Evolutionary conservation across 345 rosid genomes (phyloP).

Genomic region (Linum tenue): DNA sequence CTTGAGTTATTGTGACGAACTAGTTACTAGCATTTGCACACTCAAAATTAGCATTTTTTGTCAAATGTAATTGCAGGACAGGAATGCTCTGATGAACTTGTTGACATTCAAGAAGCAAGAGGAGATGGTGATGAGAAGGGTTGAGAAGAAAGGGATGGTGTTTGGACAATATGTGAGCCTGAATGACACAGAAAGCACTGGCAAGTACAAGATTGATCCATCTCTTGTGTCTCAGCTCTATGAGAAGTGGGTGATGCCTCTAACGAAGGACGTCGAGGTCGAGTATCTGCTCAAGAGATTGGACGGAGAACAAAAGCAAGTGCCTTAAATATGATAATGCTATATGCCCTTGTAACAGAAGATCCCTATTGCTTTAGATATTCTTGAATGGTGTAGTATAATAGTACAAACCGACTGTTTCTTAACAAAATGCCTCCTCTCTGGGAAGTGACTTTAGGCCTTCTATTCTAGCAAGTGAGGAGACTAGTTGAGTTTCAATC

Average conservation of each 20-base stretch:
- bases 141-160: conserved; percentile 57
- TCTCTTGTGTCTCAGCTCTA: conserved; percentile 52
- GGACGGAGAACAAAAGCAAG: conserved; percentile 27
- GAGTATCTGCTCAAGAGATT: conserved; percentile 78
- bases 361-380: too few species aligned
- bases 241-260: conserved; percentile 76
- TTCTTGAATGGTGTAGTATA: too few species aligned
- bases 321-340: too few species aligned
- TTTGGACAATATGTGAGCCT: conserved; percentile 58
- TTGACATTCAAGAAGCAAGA: conserved; percentile 62
- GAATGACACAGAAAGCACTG: conserved; percentile 6
- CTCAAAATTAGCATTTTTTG: too few species aligned
- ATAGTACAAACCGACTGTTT: too few species aligned
- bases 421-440: too few species aligned
- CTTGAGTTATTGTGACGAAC: too few species aligned
- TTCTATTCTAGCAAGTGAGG: too few species aligned
- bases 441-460: too few species aligned
- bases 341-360: too few species aligned
- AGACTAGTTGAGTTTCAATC: too few species aligned
- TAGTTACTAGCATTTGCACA: too few species aligned
- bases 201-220: conserved; percentile 56
- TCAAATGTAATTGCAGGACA: conserved; percentile 34
- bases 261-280: conserved; percentile 68
- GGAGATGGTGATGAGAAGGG: conserved; percentile 75
- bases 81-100: conserved; percentile 53